phyloP scores from a whole-genome alignment of 2,329 filamentous ascomycete genomes.

The Sporothrix inflata region DNA sequence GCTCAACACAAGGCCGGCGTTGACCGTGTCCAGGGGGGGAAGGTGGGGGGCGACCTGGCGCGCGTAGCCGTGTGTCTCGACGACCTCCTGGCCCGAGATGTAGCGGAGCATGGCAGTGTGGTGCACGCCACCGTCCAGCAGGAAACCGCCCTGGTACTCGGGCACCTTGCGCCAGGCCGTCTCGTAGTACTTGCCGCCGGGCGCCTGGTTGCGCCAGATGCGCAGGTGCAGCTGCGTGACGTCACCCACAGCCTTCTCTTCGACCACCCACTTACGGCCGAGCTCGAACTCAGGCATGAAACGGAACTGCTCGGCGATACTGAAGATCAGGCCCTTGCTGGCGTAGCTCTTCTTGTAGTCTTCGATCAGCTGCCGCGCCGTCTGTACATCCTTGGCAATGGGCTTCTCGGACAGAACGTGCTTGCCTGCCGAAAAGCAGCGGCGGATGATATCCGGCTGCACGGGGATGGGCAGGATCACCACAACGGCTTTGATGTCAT shows the following conservation, averaged over 20 bases:
- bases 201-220: conserved; percentile 19
- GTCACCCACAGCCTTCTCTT: conserved; percentile 4
- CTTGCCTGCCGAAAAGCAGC: conserved; percentile 10
- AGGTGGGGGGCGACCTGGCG: conserved; percentile 15
- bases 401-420: conserved; percentile 13
- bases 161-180: conserved; percentile 8
- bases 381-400: conserved; percentile 10
- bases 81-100: conserved; percentile 12
- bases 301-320: conserved; percentile 16
- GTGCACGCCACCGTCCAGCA: conserved; percentile 21
- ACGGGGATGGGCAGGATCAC: conserved; percentile 8
- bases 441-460: conserved; percentile 14
- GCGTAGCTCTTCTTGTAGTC: conserved; percentile 11
- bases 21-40: conserved; percentile 15
- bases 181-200: conserved; percentile 18
- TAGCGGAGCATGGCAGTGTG: conserved; percentile 17
- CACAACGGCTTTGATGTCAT: not conserved
- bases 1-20: conserved; percentile 13
- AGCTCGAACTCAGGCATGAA: conserved; percentile 2
- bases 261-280: conserved; percentile 2
- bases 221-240: conserved; percentile 14
- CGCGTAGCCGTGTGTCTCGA: conserved; percentile 15
- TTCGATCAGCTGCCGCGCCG: not conserved
- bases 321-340: conserved; percentile 3
- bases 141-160: conserved; percentile 7